Evolutionary conservation across 2,329 filamentous ascomycete genomes (phyloP), one percentile per base, ranked within the genome.

Genomic region (Fusarium dimerum): DNA sequence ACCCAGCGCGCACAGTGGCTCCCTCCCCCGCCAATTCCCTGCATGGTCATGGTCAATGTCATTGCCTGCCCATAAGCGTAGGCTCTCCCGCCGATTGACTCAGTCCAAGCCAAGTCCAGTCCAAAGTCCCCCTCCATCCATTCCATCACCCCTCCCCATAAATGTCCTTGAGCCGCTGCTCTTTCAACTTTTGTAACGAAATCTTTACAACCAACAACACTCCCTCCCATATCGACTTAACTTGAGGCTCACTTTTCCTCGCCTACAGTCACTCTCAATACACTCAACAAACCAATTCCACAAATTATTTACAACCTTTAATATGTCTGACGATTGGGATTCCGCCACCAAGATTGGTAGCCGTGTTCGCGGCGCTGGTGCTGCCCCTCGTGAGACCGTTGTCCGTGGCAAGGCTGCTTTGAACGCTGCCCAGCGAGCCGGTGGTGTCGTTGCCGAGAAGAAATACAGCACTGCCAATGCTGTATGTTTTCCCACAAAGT

Each of bases 281-380:
- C 26, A 43, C 42, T 48, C 38, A 45, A 40, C 45, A 40, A 53
- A 63, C 60, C 54, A 50, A 69, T 64, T 74, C 64, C 86, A 29
- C 50, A 56, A 4, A 5, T 7, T 4, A 4, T 26, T 7, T 4
- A 26, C 20, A 26, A 26, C 26, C 50, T 47, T 48, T 48, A 66
- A 68, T 47, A 85, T 88, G 83, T 73, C 76, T 65, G 73, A 71
- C 48, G 91, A 96, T 68, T 97, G 93, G 92, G 89, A 96, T 67
- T 75, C 78, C 64, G 85, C 89, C 65, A 96, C 92, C 77, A 96
- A 94, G 83, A 97, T 99, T 71, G 94, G 94, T 69, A 90, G 85
- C 84, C 93, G 89, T 77, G 83, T 83, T 69, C 85, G 86, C 68
- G 83, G 84, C 61, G 82, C 86, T 62, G 88, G 87, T 65, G 81